phyloP scores from a whole-genome alignment of 2,329 filamentous ascomycete species.

The Scedosporium dehoogii region DNA sequence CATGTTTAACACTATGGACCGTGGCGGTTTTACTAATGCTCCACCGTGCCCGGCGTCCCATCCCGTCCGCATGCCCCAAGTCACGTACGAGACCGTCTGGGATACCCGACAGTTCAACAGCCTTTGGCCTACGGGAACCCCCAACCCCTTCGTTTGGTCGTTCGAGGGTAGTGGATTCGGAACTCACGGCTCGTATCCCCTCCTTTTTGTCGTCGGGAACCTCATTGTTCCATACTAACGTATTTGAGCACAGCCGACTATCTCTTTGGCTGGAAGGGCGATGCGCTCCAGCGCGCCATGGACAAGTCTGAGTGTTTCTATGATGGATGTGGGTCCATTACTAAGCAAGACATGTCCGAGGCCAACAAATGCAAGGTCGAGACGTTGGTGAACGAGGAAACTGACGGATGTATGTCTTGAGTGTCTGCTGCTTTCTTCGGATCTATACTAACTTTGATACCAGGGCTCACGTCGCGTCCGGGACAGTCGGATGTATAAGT shows the following conservation, averaged over 20 bases:
- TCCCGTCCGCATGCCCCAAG: slow-evolving; percentile 9
- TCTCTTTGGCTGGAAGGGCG: slow-evolving; percentile 23
- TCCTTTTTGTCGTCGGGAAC: too few relatives aligned
- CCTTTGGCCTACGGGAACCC: slow-evolving; percentile 4
- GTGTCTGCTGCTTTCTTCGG: background rate
- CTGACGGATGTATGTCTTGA: slow-evolving; percentile 29
- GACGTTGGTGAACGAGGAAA: slow-evolving; percentile 36
- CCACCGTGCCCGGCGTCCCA: slow-evolving; percentile 7
- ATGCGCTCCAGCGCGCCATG: slow-evolving; percentile 19
- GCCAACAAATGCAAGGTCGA: slow-evolving; percentile 9
- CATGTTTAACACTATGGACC: slow-evolving; percentile 8
- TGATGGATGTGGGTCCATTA: slow-evolving; percentile 30
- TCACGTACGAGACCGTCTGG: slow-evolving; percentile 9
- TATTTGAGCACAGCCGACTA: slow-evolving; percentile 14
- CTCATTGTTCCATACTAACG: too few relatives aligned
- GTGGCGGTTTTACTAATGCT: slow-evolving; percentile 1
- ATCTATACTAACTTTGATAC: background rate
- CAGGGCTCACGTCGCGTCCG: background rate
- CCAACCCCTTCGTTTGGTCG: slow-evolving; percentile 7
- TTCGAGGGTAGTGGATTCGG: slow-evolving; percentile 14
- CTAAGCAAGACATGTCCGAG: background rate
- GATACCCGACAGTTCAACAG: slow-evolving; percentile 9
- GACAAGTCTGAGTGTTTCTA: slow-evolving; percentile 15
- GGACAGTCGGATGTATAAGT: background rate
- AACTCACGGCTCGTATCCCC: too few relatives aligned